These are phyloP conservation scores for Apiosordaria backusii DNA, from an alignment of 495 filamentous ascomycete genomes.

Conservation along the genomic window DNA sequence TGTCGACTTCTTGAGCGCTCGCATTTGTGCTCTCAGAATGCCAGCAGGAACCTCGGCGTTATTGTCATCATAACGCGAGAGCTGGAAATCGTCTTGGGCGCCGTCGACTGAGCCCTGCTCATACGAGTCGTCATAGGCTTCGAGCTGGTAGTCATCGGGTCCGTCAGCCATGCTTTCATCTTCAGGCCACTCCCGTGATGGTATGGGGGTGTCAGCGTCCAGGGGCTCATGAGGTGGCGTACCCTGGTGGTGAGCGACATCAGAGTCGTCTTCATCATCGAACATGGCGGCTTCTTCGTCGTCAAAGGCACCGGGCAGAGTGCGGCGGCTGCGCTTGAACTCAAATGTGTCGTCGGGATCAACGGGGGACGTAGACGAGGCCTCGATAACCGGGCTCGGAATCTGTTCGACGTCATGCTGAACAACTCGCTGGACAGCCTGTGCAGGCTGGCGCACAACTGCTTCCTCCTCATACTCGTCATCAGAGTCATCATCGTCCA, in stretches of 20 bases:
- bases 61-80: constrained; percentile 32
- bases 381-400: constrained; percentile 18
- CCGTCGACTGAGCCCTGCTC: constrained; percentile 27
- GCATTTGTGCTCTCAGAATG: constrained; percentile 53
- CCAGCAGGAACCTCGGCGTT: constrained; percentile 47
- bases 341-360: constrained; percentile 77
- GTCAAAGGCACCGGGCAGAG: constrained; percentile 76
- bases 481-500: constrained; percentile 81
- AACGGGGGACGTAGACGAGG: constrained; percentile 34
- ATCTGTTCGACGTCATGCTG: constrained; percentile 25
- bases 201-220: constrained; percentile 69
- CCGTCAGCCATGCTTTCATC: constrained; percentile 62
- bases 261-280: constrained; percentile 42
- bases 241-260: constrained; percentile 57
- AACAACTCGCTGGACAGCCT: neutral
- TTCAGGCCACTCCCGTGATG: constrained; percentile 53
- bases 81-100: constrained; percentile 47
- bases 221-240: constrained; percentile 88
- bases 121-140: constrained; percentile 29
- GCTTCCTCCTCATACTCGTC: constrained; percentile 69
- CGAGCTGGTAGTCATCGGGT: constrained; percentile 53
- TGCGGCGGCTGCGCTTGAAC: constrained; percentile 64
- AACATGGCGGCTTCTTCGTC: constrained; percentile 41
- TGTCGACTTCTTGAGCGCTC: constrained; percentile 52
- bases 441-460: constrained; percentile 18